A percentile compares a stretch with the other conserved stretches of the same genome.
Conservation (phyloP, 192 early-diverging fungal species). For the Phlyctochytrium arcticum region DNA sequence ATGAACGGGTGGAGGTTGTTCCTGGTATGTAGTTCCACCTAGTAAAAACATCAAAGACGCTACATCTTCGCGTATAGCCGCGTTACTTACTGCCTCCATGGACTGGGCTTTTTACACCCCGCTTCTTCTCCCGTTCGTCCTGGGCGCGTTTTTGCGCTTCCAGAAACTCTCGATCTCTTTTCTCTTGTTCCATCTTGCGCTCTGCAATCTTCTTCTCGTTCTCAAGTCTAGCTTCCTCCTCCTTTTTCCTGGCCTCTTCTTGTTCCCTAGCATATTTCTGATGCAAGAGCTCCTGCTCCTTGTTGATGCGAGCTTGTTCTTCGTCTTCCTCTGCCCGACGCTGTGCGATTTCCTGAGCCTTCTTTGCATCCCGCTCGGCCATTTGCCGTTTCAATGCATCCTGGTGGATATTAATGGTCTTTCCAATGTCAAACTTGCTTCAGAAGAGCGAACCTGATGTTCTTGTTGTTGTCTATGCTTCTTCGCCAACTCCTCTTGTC, state of each 20-base stretch:
- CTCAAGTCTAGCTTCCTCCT: slow-evolving; percentile 9
- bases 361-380: slow-evolving; percentile 30
- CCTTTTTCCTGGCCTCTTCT: slow-evolving; percentile 30
- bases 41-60: background rate
- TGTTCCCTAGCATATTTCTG: slow-evolving; percentile 27
- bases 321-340: slow-evolving; percentile 24
- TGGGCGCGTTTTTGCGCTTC: slow-evolving; percentile 2
- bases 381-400: slow-evolving; percentile 31
- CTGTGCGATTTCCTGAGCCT: slow-evolving; percentile 11
- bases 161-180: background rate
- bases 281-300: slow-evolving; percentile 32
- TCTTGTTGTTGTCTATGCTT: slow-evolving; percentile 28
- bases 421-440: background rate
- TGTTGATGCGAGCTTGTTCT: slow-evolving; percentile 31
- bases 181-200: slow-evolving; percentile 3
- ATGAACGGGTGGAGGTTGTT: background rate
- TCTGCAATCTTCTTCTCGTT: slow-evolving; percentile 1
- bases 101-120: background rate
- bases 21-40: background rate
- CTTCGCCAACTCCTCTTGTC: slow-evolving; percentile 23
- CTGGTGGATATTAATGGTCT: background rate
- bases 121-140: background rate
- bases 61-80: too few species aligned
- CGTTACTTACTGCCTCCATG: background rate
- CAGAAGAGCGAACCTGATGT: slow-evolving; percentile 16